A percentile compares a stretch with the other conserved stretches of the same genome.
These are phyloP conservation scores for Pestalotiopsis sp. DNA, from an alignment of 2,329 filamentous ascomycete species.

Conservation along the genomic window DNA sequence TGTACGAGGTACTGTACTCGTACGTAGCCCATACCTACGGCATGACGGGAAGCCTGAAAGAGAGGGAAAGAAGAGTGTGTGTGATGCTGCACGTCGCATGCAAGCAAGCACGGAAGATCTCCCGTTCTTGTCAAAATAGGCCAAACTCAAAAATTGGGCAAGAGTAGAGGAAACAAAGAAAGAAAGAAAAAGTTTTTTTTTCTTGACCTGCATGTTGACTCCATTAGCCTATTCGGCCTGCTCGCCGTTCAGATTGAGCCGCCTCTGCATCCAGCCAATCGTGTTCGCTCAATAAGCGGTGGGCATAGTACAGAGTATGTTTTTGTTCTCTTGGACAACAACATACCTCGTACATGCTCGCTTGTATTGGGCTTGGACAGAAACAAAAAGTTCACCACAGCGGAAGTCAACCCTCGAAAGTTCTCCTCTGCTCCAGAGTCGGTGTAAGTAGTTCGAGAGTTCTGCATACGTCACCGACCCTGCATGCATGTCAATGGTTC, in stretches of 20 bases:
- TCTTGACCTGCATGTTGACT: neutral
- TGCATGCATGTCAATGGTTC: too few relatives aligned
- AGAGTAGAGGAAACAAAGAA: neutral
- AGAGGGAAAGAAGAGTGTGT: neutral
- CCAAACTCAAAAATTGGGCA: neutral
- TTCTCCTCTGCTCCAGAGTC: too few relatives aligned
- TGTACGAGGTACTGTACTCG: neutral
- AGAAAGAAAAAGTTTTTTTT: neutral
- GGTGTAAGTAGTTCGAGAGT: too few relatives aligned
- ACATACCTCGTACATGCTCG: too few relatives aligned
- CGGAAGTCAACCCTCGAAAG: too few relatives aligned
- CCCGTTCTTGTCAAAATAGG: neutral
- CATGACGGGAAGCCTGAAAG: neutral
- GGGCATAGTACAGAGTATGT: neutral
- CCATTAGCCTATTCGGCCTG: neutral
- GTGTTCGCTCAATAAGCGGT: neutral
- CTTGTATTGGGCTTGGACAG: too few relatives aligned
- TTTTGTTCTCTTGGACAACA: too few relatives aligned
- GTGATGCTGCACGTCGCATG: too few relatives aligned
- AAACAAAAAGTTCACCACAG: too few relatives aligned
- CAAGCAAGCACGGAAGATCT: neutral
- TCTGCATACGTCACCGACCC: too few relatives aligned
- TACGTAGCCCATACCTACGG: neutral
- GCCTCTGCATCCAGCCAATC: neutral
- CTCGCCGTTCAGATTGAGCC: neutral